Evolutionary conservation across 2,329 filamentous ascomycete species (phyloP).

Genomic region (Fusarium palustre): DNA sequence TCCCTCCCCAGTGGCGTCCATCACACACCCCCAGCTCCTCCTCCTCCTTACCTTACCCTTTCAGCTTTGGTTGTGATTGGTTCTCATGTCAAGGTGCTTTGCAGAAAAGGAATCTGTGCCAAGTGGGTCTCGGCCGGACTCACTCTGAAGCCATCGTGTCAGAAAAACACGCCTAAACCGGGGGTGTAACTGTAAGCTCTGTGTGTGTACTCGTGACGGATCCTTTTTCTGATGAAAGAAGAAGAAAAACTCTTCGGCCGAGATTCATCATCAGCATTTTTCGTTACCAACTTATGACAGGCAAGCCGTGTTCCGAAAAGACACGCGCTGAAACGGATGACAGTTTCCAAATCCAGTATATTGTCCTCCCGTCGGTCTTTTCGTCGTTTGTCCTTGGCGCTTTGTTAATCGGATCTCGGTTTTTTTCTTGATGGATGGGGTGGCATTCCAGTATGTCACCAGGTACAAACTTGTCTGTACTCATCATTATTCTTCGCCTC

Average conservation of each 20-base stretch:
- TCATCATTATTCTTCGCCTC: background rate
- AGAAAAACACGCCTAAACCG: constrained; percentile 27
- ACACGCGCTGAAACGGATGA: constrained; percentile 13
- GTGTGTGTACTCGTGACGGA: constrained; percentile 27
- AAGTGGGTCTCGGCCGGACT: constrained; percentile 32
- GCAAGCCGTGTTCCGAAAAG: constrained; percentile 25
- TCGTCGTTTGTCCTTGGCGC: background rate
- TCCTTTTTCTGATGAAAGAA: background rate
- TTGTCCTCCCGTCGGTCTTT: background rate
- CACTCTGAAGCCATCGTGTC: constrained; percentile 37
- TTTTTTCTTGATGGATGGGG: background rate
- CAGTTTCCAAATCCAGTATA: constrained; percentile 15
- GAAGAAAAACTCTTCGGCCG: constrained; percentile 22
- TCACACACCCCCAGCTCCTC: constrained; percentile 10
- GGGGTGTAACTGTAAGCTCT: background rate
- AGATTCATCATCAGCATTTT: constrained; percentile 8
- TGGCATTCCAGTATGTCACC: constrained; percentile 29
- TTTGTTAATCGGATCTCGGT: background rate
- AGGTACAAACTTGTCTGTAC: no score
- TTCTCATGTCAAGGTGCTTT: background rate
- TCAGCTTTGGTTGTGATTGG: background rate
- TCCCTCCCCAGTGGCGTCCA: no score
- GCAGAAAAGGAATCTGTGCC: background rate
- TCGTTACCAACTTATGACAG: background rate
- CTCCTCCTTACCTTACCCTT: constrained; percentile 33